Evolutionary conservation across 768 basidiomycete species (phyloP).

Genomic region (Hygrophoropsis aurantiaca): DNA sequence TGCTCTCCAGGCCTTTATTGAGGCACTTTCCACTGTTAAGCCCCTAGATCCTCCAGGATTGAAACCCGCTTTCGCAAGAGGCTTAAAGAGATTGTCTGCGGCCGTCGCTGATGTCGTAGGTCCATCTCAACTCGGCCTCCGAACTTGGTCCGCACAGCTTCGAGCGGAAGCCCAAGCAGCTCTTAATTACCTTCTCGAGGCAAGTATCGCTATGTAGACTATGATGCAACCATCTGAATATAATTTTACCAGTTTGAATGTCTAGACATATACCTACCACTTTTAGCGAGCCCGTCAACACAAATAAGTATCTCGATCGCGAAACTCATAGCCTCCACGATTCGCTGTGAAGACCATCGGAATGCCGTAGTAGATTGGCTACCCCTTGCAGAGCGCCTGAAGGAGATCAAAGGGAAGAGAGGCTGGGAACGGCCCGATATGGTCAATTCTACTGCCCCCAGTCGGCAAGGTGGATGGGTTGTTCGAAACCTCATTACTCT

Average conservation of each 20-base stretch:
- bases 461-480: slow-evolving; percentile 58
- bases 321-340: slow-evolving; percentile 53
- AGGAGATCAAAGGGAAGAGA: slow-evolving; percentile 56
- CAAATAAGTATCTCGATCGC: slow-evolving; percentile 52
- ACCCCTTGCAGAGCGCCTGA: slow-evolving; percentile 53
- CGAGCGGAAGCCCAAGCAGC: slow-evolving; percentile 55
- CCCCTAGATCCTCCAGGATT: slow-evolving; percentile 39
- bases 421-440: slow-evolving; percentile 72
- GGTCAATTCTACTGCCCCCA: slow-evolving; percentile 35
- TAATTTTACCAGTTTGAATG: slow-evolving; percentile 45
- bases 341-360: slow-evolving; percentile 53
- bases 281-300: slow-evolving; percentile 46
- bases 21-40: slow-evolving; percentile 53
- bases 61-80: slow-evolving; percentile 61
- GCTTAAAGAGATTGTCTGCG: slow-evolving; percentile 55
- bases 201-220: slow-evolving; percentile 22
- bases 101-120: slow-evolving; percentile 69
- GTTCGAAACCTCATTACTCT: slow-evolving; percentile 49
- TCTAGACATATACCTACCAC: slow-evolving; percentile 66
- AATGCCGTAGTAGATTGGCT: slow-evolving; percentile 58
- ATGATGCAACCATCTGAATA: background rate
- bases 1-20: slow-evolving; percentile 60
- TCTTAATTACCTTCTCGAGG: slow-evolving; percentile 61
- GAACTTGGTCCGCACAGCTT: slow-evolving; percentile 32
- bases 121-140: slow-evolving; percentile 66